Percentiles rank a stretch among this genome's conserved stretches.
These are phyloP conservation scores for Entomortierella lignicola DNA, from an alignment of 192 early-diverging fungal genomes.

Conservation along the genomic window DNA sequence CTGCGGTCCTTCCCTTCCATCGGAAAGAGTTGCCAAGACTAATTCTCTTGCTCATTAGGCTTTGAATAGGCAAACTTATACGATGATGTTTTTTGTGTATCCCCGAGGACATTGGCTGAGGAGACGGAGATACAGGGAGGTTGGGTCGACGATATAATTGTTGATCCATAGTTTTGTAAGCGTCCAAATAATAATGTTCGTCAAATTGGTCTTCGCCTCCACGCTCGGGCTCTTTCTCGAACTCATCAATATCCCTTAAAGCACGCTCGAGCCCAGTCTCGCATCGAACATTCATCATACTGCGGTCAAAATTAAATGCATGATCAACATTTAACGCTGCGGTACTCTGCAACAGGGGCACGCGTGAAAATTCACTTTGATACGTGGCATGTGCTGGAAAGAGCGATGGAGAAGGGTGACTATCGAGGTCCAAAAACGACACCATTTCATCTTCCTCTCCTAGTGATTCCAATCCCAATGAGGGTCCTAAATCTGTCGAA, in stretches of 20 bases:
- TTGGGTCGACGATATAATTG: slow-evolving; percentile 31
- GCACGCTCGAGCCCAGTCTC: slow-evolving; percentile 19
- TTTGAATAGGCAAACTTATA: slow-evolving; percentile 42
- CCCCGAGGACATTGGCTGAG: slow-evolving; percentile 40
- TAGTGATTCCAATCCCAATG: neutral
- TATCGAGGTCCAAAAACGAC: slow-evolving; percentile 22
- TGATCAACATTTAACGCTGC: slow-evolving; percentile 5
- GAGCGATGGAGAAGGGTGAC: neutral
- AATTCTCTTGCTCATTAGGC: slow-evolving; percentile 36
- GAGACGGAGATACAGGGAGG: slow-evolving; percentile 10
- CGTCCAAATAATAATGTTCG: slow-evolving; percentile 45
- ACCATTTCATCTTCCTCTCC: slow-evolving; percentile 26
- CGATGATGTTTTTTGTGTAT: slow-evolving; percentile 40
- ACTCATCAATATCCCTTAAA: slow-evolving; percentile 24
- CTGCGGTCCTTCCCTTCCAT: slow-evolving; percentile 23
- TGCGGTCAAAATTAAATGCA: neutral
- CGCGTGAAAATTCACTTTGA: neutral
- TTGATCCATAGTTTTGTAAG: slow-evolving; percentile 52
- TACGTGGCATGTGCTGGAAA: neutral
- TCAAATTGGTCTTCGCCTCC: slow-evolving; percentile 43
- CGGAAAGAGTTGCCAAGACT: slow-evolving; percentile 30
- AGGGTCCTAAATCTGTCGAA: neutral
- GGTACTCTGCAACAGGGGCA: neutral
- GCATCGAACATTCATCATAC: neutral
- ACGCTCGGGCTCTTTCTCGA: slow-evolving; percentile 24